phyloP scores from a whole-genome alignment of 371 early-diverging fungal species.

The Mortierella sp. region DNA sequence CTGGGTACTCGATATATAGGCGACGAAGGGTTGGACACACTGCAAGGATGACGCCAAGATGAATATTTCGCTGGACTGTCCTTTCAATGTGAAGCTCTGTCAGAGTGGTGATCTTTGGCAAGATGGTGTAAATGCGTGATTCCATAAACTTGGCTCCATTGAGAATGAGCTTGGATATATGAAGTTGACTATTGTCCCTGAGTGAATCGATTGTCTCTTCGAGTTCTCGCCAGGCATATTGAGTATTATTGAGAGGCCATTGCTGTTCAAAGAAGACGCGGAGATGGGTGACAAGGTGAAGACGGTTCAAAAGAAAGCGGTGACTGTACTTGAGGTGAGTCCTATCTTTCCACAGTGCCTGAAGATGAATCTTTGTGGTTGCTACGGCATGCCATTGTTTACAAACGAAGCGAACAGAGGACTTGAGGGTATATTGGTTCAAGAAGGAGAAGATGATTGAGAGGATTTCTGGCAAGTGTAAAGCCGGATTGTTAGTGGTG shows the following conservation, averaged over 20 bases:
- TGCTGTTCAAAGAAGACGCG: neutral
- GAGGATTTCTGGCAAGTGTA: neutral
- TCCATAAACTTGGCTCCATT: conserved; percentile 10
- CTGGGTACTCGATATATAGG: neutral
- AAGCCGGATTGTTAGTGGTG: neutral
- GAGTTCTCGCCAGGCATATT: neutral
- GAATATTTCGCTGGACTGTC: conserved; percentile 3
- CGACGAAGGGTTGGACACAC: conserved; percentile 10
- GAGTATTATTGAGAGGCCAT: neutral
- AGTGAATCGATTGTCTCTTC: neutral
- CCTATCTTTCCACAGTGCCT: conserved; percentile 1
- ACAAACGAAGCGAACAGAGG: neutral
- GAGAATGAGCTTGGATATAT: conserved; percentile 9
- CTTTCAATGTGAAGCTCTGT: conserved; percentile 15
- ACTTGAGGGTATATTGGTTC: neutral
- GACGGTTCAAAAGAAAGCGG: neutral
- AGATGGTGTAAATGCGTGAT: conserved; percentile 8
- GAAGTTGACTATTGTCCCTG: neutral
- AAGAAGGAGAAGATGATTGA: neutral
- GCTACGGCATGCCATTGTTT: neutral
- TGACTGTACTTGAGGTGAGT: neutral
- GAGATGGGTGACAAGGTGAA: neutral
- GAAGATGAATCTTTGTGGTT: neutral
- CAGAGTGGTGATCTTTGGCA: conserved; percentile 18
- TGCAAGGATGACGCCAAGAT: conserved; percentile 14